These are phyloP conservation scores for Phtheirospermum japonicum DNA, from an alignment of 257 asterid species.

Conservation along the genomic window DNA sequence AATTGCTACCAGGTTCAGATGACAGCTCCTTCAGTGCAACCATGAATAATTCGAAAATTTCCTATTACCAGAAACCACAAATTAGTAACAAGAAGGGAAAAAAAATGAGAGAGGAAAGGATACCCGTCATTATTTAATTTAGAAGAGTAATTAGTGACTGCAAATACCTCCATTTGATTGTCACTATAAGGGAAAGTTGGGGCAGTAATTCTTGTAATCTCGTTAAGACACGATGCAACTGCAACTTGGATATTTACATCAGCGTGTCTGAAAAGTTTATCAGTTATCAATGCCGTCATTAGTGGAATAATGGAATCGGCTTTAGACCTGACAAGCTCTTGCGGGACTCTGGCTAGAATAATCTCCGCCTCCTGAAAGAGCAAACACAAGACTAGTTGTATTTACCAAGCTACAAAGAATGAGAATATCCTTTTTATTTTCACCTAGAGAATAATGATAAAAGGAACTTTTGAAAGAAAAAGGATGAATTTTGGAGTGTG, in stretches of 20 bases:
- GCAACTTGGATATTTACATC: conserved; percentile 33
- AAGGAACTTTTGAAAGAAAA: background rate
- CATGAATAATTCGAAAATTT: conserved; percentile 31
- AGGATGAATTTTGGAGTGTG: background rate
- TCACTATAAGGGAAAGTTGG: conserved; percentile 35
- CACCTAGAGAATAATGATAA: background rate
- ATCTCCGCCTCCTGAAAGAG: conserved; percentile 35
- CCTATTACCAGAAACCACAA: conserved; percentile 30
- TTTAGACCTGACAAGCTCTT: conserved; percentile 28
- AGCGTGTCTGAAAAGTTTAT: conserved; percentile 29
- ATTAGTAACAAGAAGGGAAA: background rate
- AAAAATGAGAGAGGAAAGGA: background rate
- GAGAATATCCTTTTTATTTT: conserved; percentile 2
- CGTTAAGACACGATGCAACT: conserved; percentile 34
- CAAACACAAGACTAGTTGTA: conserved; percentile 16
- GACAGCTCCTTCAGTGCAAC: conserved; percentile 33
- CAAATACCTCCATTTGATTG: conserved; percentile 30
- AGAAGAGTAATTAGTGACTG: background rate
- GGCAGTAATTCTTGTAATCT: conserved; percentile 37
- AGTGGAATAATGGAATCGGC: conserved; percentile 29
- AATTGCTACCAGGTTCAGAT: conserved; percentile 20
- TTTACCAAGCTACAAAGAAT: conserved; percentile 4
- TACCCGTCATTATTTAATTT: background rate
- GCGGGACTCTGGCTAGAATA: conserved; percentile 22
- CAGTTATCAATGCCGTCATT: conserved; percentile 31